These are phyloP conservation scores for Aspergillus ustus DNA, from an alignment of 2,329 filamentous ascomycete species.

Conservation along the genomic window DNA sequence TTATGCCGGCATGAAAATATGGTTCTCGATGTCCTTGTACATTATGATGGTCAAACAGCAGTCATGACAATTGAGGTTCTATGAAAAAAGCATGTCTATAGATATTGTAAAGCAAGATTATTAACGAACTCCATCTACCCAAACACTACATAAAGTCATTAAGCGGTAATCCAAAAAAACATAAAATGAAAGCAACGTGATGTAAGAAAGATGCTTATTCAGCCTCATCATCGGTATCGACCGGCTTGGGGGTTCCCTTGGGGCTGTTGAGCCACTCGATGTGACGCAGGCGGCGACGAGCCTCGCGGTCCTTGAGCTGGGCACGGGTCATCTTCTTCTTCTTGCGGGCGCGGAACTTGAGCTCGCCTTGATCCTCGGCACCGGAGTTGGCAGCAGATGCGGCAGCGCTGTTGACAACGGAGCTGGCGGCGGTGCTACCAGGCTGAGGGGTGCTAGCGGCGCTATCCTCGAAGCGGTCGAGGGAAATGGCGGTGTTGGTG, in stretches of 20 bases:
- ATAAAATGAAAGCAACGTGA: background rate
- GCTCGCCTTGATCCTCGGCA: conserved; percentile 74
- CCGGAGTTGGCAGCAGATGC: conserved; percentile 76
- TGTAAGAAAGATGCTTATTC: conserved; percentile 1
- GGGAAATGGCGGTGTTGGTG: conserved; percentile 72
- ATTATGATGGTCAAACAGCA: background rate
- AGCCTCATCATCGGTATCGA: conserved; percentile 77
- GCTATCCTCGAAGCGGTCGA: conserved; percentile 86
- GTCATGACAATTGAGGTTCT: background rate
- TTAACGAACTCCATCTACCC: conserved; percentile 16
- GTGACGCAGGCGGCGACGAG: conserved; percentile 82
- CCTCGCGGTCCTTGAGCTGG: conserved; percentile 92
- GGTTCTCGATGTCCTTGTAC: too few relatives aligned
- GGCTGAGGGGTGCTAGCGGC: conserved; percentile 63
- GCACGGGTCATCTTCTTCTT: conserved; percentile 99
- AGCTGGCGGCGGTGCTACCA: conserved; percentile 61
- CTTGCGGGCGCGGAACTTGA: conserved; percentile 88
- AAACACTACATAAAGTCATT: conserved; percentile 13
- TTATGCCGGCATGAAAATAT: too few relatives aligned
- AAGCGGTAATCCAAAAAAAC: conserved; percentile 16
- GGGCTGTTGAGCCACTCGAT: conserved; percentile 79
- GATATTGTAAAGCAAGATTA: conserved; percentile 14
- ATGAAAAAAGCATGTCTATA: conserved; percentile 13
- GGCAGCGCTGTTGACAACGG: conserved; percentile 62
- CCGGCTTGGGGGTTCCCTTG: conserved; percentile 79